Evolutionary conservation across 2,329 filamentous ascomycete species (phyloP).

Genomic region (Trichocomaceae sp.): DNA sequence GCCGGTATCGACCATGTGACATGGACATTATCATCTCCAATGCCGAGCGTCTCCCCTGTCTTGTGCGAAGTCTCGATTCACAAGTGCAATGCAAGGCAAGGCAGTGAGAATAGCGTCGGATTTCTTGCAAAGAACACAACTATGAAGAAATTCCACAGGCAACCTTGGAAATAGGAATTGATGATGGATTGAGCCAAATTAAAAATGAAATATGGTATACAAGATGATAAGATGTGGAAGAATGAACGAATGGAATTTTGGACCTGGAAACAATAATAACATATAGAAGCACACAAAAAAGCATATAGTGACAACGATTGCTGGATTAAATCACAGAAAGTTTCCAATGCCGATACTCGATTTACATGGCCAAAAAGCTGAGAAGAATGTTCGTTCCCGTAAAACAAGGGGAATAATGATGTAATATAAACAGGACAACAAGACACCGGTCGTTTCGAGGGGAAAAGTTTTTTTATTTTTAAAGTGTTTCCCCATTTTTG

Average conservation of each 20-base stretch:
- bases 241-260: not conserved
- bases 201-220: not conserved
- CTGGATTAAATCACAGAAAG: not conserved
- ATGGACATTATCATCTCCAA: too few relatives aligned
- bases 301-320: not conserved
- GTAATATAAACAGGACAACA: not conserved
- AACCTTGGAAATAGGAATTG: not conserved
- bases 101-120: too few relatives aligned
- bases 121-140: too few relatives aligned
- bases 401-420: not conserved
- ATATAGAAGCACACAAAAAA: not conserved
- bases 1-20: too few relatives aligned
- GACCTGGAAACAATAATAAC: not conserved
- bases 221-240: not conserved
- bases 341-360: not conserved
- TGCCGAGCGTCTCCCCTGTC: too few relatives aligned
- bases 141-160: not conserved
- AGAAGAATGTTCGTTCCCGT: not conserved
- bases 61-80: too few relatives aligned
- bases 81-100: too few relatives aligned
- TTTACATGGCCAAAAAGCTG: not conserved
- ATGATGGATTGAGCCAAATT: not conserved
- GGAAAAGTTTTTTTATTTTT: not conserved
- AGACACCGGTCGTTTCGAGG: not conserved
- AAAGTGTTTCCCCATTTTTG: not conserved